Base-by-base conservation (phyloP, 1,284 basidiomycete genomes). In the Cutaneotrichosporon cutaneum region DNA sequence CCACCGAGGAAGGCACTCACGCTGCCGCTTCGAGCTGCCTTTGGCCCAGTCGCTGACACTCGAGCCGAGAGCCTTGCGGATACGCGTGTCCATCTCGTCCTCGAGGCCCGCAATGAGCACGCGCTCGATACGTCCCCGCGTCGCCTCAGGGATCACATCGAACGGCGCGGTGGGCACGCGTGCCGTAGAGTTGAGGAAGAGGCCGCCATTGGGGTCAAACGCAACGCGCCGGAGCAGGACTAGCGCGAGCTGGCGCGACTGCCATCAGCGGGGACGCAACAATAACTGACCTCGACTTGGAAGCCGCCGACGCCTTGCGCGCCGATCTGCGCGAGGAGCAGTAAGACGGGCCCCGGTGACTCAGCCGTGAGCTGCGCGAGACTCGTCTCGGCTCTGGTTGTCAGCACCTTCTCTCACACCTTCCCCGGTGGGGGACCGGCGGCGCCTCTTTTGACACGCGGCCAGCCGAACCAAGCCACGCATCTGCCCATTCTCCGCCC, bases 231-330 rank as follows among this genome's bases (percentile, higher is more conserved):
- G 68, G 10, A 78, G 69, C 1, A 77, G 63, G 27, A 78, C 71
- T 14, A 76, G 65, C 10, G 70, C 56, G 4, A 78, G 64, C 5
- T 77, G 65, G 14, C 76, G 75, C 36, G 74, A 68, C 76, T 78
- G 50, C 11, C 22, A 48, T 56, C 36, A 48, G 33, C 14, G 16
- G 11, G 4, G 9, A 39, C 18, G n/a, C 16, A 51, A 14, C 32
- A 39, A 24, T 16, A 1, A 63, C 74, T 63, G 61, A 77, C 77
- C 45, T 78, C 77, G 0, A 74, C 61, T 56, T 77, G 77, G 58
- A 74, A 78, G 4, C 77, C 77, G 14, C 77, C 77, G 0, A 78
- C 77, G 16, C 72, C 75, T 52, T 68, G 71, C 2, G 75, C 73
- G 14, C 77, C 77, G 42, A 78, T 70, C 59, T 78, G 77, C 24